A percentile compares a stretch with the other conserved stretches of the same genome.
Evolutionary conservation across 2,329 filamentous ascomycete species (phyloP).

Genomic region (Chrysoporthe puriensis): DNA sequence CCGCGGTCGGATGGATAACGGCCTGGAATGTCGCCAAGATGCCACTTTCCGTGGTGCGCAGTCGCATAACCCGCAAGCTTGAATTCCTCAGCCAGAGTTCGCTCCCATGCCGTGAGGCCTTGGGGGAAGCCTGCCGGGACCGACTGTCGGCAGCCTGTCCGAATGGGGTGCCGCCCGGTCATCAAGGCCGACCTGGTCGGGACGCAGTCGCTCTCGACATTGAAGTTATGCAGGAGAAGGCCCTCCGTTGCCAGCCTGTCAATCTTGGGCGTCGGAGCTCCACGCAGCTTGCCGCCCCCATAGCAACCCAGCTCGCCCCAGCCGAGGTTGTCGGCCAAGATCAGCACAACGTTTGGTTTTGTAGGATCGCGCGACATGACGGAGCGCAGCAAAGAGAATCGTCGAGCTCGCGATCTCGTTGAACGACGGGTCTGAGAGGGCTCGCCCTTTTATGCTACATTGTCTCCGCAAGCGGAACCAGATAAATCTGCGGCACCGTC

Average conservation of each 20-base stretch:
- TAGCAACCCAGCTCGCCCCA: conserved; percentile 43
- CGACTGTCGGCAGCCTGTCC: conserved; percentile 40
- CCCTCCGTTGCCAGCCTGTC: conserved; percentile 39
- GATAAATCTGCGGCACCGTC: too few species aligned
- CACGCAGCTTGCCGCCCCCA: conserved; percentile 39
- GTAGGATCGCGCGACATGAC: conserved; percentile 32
- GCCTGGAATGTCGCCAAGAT: conserved; percentile 40
- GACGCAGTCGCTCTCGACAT: conserved; percentile 43
- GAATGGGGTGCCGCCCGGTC: conserved; percentile 42
- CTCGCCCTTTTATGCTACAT: too few species aligned
- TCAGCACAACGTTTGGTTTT: conserved; percentile 39
- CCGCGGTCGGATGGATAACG: conserved; percentile 42
- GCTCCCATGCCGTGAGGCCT: conserved; percentile 39
- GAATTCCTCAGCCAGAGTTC: conserved; percentile 38
- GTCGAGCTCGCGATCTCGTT: too few species aligned
- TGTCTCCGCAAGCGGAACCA: too few species aligned
- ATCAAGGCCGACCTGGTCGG: conserved; percentile 41
- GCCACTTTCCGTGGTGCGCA: conserved; percentile 43
- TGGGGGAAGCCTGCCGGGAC: conserved; percentile 41
- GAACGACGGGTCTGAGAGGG: too few species aligned
- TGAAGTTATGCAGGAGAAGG: conserved; percentile 42
- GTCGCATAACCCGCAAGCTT: conserved; percentile 36
- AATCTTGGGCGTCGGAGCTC: conserved; percentile 40
- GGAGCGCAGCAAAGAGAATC: too few species aligned
- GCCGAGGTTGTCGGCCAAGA: conserved; percentile 43